Conservation (phyloP, 345 rosid species). For the Jatropha curcas region DNA sequence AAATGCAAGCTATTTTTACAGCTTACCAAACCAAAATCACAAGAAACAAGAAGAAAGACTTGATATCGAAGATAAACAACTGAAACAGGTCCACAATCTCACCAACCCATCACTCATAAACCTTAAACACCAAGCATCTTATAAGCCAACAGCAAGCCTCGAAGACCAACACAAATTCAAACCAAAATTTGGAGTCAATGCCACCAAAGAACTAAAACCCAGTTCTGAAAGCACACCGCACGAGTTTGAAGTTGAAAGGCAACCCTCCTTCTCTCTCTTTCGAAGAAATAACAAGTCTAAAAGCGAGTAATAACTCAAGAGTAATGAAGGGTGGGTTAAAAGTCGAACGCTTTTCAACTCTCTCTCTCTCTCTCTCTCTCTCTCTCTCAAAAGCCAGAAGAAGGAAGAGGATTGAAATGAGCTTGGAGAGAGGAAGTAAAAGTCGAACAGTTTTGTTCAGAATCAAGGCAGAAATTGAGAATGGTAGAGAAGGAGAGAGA, state of each 20-base stretch:
- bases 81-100: constrained; percentile 46
- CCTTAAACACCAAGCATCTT: constrained; percentile 55
- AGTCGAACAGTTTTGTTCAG: constrained; percentile 14
- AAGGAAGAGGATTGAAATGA: not conserved
- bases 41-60: constrained; percentile 42
- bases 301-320: constrained; percentile 24
- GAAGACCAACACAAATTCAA: not conserved
- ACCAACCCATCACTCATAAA: constrained; percentile 48
- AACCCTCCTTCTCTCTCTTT: not conserved
- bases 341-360: constrained; percentile 19
- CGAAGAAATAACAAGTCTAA: not conserved
- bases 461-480: constrained; percentile 21
- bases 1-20: constrained; percentile 44
- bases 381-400: not conserved
- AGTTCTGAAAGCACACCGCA: constrained; percentile 10
- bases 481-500: constrained; percentile 15
- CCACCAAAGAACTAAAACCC: constrained; percentile 21
- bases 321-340: constrained; percentile 9
- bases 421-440: constrained; percentile 11
- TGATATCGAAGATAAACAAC: constrained; percentile 42
- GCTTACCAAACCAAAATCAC: constrained; percentile 49
- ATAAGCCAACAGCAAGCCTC: constrained; percentile 16
- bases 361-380: not conserved
- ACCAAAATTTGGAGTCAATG: constrained; percentile 31
- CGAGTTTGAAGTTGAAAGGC: not conserved